Conservation (phyloP, 2,329 filamentous ascomycete genomes). For the Arthrobotrys megalospora region DNA sequence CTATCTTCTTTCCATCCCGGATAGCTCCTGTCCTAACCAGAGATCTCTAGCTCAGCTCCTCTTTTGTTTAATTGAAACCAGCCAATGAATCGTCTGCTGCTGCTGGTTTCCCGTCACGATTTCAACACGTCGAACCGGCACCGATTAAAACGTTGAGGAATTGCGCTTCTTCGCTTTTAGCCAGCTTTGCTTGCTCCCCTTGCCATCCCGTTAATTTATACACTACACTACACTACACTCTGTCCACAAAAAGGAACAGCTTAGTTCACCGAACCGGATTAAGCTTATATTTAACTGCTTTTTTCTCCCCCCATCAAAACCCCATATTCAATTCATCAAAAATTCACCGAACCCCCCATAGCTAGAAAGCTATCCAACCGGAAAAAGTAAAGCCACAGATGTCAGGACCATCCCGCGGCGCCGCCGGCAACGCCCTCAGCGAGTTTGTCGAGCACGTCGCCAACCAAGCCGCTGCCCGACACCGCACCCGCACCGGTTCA, state of each 20-base stretch:
- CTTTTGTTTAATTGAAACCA: not conserved
- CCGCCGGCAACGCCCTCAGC: constrained; percentile 76
- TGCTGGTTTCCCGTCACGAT: constrained; percentile 44
- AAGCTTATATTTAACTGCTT: too few relatives aligned
- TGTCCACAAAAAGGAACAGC: too few relatives aligned
- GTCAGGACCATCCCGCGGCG: constrained; percentile 50
- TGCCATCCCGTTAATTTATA: too few relatives aligned
- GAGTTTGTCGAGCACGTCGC: constrained; percentile 99
- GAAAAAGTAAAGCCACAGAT: constrained; percentile 25
- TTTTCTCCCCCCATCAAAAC: too few relatives aligned
- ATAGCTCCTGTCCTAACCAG: too few relatives aligned
- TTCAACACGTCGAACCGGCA: constrained; percentile 54
- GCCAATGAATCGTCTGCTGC: constrained; percentile 61
- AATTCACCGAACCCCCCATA: too few relatives aligned
- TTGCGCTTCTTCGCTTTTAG: not conserved
- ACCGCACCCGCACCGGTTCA: constrained; percentile 66
- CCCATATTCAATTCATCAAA: too few relatives aligned
- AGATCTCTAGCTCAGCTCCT: not conserved
- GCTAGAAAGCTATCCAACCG: not conserved
- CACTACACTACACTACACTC: too few relatives aligned
- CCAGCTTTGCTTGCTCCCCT: not conserved
- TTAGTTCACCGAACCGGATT: too few relatives aligned
- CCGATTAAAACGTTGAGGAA: constrained; percentile 52
- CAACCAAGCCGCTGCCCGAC: constrained; percentile 85
- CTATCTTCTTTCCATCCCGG: too few relatives aligned